Conservation (phyloP, 345 rosid genomes). For the Melastoma malabathricum region DNA sequence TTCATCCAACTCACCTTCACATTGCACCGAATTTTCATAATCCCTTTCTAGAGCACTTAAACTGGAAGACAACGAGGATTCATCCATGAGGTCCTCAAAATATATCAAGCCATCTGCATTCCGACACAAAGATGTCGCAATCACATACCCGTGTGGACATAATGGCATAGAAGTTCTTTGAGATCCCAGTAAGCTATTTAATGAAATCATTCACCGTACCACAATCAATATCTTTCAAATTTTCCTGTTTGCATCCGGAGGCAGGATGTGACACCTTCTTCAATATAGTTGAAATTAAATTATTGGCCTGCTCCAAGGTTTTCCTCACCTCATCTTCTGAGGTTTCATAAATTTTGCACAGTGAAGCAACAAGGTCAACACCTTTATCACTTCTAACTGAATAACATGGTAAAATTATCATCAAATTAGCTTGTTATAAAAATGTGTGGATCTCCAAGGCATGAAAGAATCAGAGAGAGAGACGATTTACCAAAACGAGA, state of each 20-base stretch:
- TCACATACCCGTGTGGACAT: neutral
- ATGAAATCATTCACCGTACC: conserved; percentile 24
- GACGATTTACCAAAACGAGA: conserved; percentile 55
- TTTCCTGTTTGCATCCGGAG: conserved; percentile 45
- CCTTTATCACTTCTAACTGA: conserved; percentile 70
- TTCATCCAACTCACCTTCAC: conserved; percentile 70
- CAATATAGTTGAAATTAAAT: conserved; percentile 46
- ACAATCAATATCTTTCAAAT: conserved; percentile 43
- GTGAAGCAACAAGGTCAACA: conserved; percentile 74
- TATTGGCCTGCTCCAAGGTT: conserved; percentile 55
- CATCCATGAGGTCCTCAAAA: conserved; percentile 78
- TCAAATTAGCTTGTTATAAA: conserved; percentile 1
- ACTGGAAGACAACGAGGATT: conserved; percentile 46
- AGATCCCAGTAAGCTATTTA: neutral
- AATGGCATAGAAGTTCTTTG: neutral
- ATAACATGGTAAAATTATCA: conserved; percentile 5
- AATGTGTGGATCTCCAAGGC: neutral
- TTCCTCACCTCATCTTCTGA: conserved; percentile 73
- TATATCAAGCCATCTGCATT: conserved; percentile 75
- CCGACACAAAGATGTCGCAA: conserved; percentile 1
- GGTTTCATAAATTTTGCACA: conserved; percentile 61
- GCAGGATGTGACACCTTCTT: conserved; percentile 49
- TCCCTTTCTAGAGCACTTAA: conserved; percentile 58
- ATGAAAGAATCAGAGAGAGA: conserved; percentile 4
- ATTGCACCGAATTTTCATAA: conserved; percentile 48